phyloP scores from a whole-genome alignment of 805 yeast species.

The Candida berthetii region DNA sequence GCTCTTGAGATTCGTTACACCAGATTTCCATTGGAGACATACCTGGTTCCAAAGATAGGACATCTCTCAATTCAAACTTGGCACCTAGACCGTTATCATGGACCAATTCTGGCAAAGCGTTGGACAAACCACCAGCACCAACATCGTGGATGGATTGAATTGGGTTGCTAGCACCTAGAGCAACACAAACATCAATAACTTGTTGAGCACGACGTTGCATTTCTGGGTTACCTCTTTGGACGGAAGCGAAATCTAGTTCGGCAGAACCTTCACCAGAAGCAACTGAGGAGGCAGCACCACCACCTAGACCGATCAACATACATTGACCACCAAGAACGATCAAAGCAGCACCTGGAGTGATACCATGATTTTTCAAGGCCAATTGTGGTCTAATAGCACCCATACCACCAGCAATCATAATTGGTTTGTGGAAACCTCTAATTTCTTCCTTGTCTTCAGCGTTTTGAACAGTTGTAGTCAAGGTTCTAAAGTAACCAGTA shows the following conservation, averaged over 20 bases:
- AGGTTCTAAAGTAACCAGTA: slow-evolving; percentile 92
- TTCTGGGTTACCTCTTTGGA: slow-evolving; percentile 98
- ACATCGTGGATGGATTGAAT: slow-evolving; percentile 97
- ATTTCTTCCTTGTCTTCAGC: slow-evolving; percentile 60
- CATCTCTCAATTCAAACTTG: slow-evolving; percentile 81
- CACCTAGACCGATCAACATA: slow-evolving; percentile 98
- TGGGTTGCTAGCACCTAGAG: slow-evolving; percentile 71
- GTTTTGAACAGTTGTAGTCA: slow-evolving; percentile 72
- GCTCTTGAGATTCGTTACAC: slow-evolving; percentile 99
- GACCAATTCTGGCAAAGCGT: slow-evolving; percentile 95
- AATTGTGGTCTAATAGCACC: slow-evolving; percentile 94
- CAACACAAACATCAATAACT: slow-evolving; percentile 91
- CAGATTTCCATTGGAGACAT: slow-evolving; percentile 99
- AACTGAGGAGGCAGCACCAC: slow-evolving; percentile 98
- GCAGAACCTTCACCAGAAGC: slow-evolving; percentile 97
- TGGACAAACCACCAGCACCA: slow-evolving; percentile 98
- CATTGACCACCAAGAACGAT: slow-evolving; percentile 97
- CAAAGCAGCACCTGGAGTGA: slow-evolving; percentile 87
- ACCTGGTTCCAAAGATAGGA: slow-evolving; percentile 89
- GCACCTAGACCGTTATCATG: slow-evolving; percentile 98
- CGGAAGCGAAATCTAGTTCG: slow-evolving; percentile 95
- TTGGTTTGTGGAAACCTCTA: slow-evolving; percentile 98
- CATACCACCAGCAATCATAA: slow-evolving; percentile 99
- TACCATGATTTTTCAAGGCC: slow-evolving; percentile 79
- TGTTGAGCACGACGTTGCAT: slow-evolving; percentile 99